Conservation (phyloP, 805 yeast species). For the Candida dajiaensis region DNA sequence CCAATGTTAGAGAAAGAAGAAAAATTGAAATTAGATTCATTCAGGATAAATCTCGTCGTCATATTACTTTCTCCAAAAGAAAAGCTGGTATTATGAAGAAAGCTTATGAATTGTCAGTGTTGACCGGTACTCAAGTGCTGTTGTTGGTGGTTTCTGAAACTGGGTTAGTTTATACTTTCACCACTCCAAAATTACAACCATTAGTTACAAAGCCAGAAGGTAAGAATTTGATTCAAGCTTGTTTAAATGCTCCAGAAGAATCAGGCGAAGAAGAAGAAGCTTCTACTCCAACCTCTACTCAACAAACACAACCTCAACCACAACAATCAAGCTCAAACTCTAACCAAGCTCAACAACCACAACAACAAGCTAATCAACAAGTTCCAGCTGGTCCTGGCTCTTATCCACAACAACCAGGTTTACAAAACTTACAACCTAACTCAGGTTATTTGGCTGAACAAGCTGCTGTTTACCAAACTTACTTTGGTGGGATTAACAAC, state of each 20-base stretch:
- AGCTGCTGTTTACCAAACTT: conserved; percentile 56
- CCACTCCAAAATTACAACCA: conserved; percentile 98
- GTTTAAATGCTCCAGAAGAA: conserved; percentile 91
- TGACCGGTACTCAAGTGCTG: conserved; percentile 96
- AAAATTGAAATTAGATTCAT: conserved; percentile 96
- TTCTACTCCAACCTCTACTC: conserved; percentile 29
- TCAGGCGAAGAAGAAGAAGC: conserved; percentile 42
- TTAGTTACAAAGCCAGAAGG: conserved; percentile 97
- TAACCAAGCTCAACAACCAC: conserved; percentile 20
- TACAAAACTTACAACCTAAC: conserved; percentile 37
- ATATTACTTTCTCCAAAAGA: conserved; percentile 95
- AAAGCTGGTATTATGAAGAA: conserved; percentile 99
- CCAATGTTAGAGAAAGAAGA: conserved; percentile 55
- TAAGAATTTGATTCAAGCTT: conserved; percentile 92
- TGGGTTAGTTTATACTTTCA: conserved; percentile 96
- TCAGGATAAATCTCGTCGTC: conserved; percentile 96
- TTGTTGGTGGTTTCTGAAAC: conserved; percentile 94
- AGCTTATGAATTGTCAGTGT: conserved; percentile 95
- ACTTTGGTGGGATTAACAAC: conserved; percentile 51
- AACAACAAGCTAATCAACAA: conserved; percentile 15
- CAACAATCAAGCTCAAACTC: conserved; percentile 13
- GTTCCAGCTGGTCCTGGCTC: conserved; percentile 23
- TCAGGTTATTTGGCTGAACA: conserved; percentile 46
- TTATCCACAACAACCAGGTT: conserved; percentile 37
- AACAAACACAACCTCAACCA: conserved; percentile 12